Conservation (phyloP, 805 yeast species). For the Candida boleticola region DNA sequence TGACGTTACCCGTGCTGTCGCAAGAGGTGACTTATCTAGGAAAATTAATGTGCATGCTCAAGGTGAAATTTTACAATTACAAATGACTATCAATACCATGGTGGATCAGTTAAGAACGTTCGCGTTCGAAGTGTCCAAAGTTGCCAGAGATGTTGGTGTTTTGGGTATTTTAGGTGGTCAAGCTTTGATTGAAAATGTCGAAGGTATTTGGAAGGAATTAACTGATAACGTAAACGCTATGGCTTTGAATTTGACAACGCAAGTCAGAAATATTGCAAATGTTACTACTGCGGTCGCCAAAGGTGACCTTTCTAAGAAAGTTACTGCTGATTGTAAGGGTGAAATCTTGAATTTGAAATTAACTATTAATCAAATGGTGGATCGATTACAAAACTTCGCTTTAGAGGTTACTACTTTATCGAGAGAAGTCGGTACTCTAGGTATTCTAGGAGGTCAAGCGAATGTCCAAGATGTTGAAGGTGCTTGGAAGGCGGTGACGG, state of each 20-base stretch:
- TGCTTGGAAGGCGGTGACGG: slow-evolving; percentile 50
- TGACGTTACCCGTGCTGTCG: slow-evolving; percentile 86
- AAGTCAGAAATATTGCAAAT: slow-evolving; percentile 82
- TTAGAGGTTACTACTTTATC: slow-evolving; percentile 46
- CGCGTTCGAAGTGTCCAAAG: slow-evolving; percentile 83
- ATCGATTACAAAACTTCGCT: slow-evolving; percentile 47
- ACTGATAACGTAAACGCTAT: slow-evolving; percentile 87
- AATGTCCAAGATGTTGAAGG: slow-evolving; percentile 52
- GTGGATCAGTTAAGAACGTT: slow-evolving; percentile 81
- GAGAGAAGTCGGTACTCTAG: slow-evolving; percentile 47
- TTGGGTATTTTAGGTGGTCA: slow-evolving; percentile 89
- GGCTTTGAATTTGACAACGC: slow-evolving; percentile 86
- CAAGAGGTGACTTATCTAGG: slow-evolving; percentile 77
- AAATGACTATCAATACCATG: slow-evolving; percentile 85
- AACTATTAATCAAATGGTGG: slow-evolving; percentile 52
- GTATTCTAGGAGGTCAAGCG: slow-evolving; percentile 50
- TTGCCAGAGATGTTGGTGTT: slow-evolving; percentile 87
- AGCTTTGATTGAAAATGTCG: slow-evolving; percentile 73
- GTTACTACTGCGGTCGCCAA: slow-evolving; percentile 87
- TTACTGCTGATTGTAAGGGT: slow-evolving; percentile 83
- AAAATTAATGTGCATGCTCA: slow-evolving; percentile 89
- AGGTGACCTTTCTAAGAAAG: slow-evolving; percentile 78
- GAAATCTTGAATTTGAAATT: slow-evolving; percentile 45
- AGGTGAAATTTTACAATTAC: slow-evolving; percentile 83
- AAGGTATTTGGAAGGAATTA: slow-evolving; percentile 85